Conservation (phyloP, 345 rosid species). For the Sisymbrium irio region DNA sequence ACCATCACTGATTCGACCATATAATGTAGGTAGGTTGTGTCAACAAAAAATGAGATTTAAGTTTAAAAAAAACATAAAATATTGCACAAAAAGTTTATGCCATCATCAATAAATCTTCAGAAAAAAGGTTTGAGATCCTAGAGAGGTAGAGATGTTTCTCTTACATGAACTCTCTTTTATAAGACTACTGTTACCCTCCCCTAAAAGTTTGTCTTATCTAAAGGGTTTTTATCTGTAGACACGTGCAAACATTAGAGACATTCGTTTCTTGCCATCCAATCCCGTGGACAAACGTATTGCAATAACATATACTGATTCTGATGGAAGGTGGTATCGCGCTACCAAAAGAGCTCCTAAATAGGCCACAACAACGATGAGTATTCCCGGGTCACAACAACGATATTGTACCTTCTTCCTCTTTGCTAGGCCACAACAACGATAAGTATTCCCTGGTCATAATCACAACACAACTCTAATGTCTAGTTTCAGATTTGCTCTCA, state of each 20-base stretch:
- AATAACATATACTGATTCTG: too few species aligned
- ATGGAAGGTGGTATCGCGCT: too few species aligned
- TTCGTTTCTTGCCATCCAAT: too few species aligned
- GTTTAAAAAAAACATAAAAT: too few species aligned
- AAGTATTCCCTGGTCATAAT: conserved; percentile 84
- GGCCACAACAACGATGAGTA: conserved; percentile 98
- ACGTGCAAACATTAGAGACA: too few species aligned
- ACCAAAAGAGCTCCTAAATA: too few species aligned
- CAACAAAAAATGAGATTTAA: conserved; percentile 59
- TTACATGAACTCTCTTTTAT: conserved; percentile 15
- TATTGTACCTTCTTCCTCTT: conserved; percentile 94
- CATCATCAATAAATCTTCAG: conserved; percentile 85
- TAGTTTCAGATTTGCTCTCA: conserved; percentile 1
- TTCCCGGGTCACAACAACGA: too few species aligned
- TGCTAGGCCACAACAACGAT: conserved; percentile 65
- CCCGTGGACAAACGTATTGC: too few species aligned
- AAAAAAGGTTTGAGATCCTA: conserved; percentile 92
- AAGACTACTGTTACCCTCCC: too few species aligned
- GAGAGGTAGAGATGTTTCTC: too few species aligned
- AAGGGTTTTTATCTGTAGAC: too few species aligned
- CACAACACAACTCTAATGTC: neutral
- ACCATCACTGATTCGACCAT: neutral
- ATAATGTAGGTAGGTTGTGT: conserved; percentile 58
- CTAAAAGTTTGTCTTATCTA: too few species aligned
- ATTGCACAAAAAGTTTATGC: conserved; percentile 63